phyloP scores from a whole-genome alignment of 768 basidiomycete genomes.

The Mycena latifolia region DNA sequence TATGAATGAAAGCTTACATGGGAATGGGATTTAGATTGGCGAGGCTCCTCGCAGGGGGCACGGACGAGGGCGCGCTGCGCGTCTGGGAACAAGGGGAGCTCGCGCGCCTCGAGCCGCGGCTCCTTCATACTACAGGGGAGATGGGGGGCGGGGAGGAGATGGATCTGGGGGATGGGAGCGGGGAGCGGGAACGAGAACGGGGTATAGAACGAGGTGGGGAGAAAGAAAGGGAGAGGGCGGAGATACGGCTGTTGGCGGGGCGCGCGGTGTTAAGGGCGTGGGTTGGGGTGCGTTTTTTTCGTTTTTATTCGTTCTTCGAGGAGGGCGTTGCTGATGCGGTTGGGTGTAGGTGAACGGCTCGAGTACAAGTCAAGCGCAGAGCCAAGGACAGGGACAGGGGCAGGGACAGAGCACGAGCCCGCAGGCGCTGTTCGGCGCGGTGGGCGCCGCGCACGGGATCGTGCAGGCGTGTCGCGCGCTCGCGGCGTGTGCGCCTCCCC shows the following conservation, averaged over 20 bases:
- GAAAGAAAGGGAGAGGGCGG: not conserved
- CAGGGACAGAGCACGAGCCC: no score
- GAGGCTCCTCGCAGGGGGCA: not conserved
- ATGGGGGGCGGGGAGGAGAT: no score
- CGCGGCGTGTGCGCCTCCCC: conserved; percentile 44
- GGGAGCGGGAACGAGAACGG: not conserved
- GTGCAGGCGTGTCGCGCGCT: conserved; percentile 61
- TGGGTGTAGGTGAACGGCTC: no score
- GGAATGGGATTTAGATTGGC: no score
- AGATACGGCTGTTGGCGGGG: conserved; percentile 21
- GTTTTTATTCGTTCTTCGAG: conserved; percentile 7
- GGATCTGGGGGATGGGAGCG: no score
- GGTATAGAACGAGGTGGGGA: not conserved
- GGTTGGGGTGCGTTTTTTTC: conserved; percentile 34
- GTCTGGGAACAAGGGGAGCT: not conserved
- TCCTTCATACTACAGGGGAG: no score
- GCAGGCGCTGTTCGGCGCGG: conserved; percentile 67
- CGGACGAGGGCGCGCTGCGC: conserved; percentile 17
- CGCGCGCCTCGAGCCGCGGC: no score
- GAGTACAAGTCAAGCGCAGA: no score
- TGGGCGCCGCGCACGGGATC: conserved; percentile 76
- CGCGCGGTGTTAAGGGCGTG: conserved; percentile 28
- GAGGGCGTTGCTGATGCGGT: not conserved
- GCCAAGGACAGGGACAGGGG: no score
- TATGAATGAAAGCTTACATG: no score